These are phyloP conservation scores for Phytophthora sp. DNA, from an alignment of 352 stramenopile genomes.

Conservation along the genomic window DNA sequence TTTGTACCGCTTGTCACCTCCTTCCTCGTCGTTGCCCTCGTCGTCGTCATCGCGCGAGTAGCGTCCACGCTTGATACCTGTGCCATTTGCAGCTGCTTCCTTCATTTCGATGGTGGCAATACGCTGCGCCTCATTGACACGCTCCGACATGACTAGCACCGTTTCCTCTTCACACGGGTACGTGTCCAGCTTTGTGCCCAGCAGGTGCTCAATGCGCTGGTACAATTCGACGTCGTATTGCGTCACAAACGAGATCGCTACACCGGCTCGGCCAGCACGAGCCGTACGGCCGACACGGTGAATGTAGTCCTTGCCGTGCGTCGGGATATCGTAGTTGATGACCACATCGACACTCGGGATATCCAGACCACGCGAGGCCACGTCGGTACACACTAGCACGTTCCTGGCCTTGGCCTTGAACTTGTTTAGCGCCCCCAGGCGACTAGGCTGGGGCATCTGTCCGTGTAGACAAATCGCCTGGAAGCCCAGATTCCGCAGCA, in stretches of 20 bases:
- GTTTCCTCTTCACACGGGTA: slow-evolving; percentile 94
- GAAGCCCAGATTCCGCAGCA: slow-evolving; percentile 98
- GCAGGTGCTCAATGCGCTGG: slow-evolving; percentile 95
- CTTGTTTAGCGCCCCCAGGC: slow-evolving; percentile 97
- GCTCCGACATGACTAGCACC: slow-evolving; percentile 96
- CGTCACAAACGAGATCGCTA: slow-evolving; percentile 97
- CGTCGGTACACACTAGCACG: slow-evolving; percentile 91
- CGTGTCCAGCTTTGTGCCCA: slow-evolving; percentile 82
- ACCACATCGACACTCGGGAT: slow-evolving; percentile 98
- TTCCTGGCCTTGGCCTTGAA: slow-evolving; percentile 95
- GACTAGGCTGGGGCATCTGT: slow-evolving; percentile 98
- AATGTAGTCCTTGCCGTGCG: slow-evolving; percentile 99
- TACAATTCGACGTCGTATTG: slow-evolving; percentile 99
- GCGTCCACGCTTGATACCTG: slow-evolving; percentile 57
- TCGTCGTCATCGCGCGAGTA: slow-evolving; percentile 64
- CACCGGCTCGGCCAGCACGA: slow-evolving; percentile 93
- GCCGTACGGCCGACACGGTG: slow-evolving; percentile 98
- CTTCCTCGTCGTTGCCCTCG: slow-evolving; percentile 45
- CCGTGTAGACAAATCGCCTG: slow-evolving; percentile 98
- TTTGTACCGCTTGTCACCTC: slow-evolving; percentile 80
- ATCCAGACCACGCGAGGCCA: slow-evolving; percentile 93
- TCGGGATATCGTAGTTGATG: slow-evolving; percentile 99
- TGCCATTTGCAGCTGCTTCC: slow-evolving; percentile 69
- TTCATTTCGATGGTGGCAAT: slow-evolving; percentile 93
- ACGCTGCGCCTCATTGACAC: slow-evolving; percentile 97